Conservation (phyloP, 495 filamentous ascomycete species). For the Penicillium herquei region DNA sequence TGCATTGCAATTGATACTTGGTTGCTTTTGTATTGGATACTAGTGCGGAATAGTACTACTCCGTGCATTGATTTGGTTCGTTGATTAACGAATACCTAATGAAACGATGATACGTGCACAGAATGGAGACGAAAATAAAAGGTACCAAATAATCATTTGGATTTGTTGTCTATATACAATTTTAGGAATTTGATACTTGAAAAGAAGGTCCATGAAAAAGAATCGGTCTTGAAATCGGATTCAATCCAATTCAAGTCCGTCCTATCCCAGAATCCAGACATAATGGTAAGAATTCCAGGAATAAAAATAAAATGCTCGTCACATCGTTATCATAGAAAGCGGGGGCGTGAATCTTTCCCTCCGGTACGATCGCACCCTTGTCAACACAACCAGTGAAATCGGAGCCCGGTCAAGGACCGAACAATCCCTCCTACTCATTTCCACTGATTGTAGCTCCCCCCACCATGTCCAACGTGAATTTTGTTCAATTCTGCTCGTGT, state of each 20-base stretch:
- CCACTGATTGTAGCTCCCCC: background rate
- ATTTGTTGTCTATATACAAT: background rate
- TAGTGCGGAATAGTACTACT: too few species aligned
- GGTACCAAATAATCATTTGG: background rate
- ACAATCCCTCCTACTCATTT: background rate
- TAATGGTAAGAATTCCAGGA: background rate
- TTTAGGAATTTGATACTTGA: background rate
- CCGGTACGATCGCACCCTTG: slow-evolving; percentile 10
- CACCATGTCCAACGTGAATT: background rate
- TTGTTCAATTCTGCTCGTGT: background rate
- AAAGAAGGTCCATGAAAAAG: background rate
- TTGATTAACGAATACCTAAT: background rate
- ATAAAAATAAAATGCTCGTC: slow-evolving; percentile 1
- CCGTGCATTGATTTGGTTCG: background rate
- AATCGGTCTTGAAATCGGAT: background rate
- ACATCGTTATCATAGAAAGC: slow-evolving; percentile 9
- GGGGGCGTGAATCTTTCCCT: background rate
- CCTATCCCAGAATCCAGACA: background rate
- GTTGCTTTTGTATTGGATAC: background rate
- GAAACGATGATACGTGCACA: too few species aligned
- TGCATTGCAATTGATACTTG: background rate
- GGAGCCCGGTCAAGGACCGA: slow-evolving; percentile 2
- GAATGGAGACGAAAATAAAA: background rate
- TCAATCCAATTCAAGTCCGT: background rate
- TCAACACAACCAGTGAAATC: slow-evolving; percentile 11